phyloP scores from a whole-genome alignment of 2,329 filamentous ascomycete species.

The Stachybotrys chartarum region DNA sequence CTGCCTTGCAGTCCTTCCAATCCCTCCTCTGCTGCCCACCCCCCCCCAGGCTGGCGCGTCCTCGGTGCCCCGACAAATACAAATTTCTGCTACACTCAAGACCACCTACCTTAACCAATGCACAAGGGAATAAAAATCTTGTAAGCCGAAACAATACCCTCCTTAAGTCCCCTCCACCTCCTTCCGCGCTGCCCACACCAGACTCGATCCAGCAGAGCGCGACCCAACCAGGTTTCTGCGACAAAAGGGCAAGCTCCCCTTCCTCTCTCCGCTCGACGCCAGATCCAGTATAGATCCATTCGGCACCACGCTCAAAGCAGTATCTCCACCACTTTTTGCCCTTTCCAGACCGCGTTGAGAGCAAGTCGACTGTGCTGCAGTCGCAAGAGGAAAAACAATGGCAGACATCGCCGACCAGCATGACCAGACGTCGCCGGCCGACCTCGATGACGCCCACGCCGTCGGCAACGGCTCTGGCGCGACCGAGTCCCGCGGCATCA shows the following conservation, averaged over 20 bases:
- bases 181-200: conserved; percentile 17
- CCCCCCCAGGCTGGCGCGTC: conserved; percentile 9
- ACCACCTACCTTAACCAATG: not conserved
- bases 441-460: conserved; percentile 64
- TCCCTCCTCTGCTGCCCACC: conserved; percentile 1
- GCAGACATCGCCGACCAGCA: conserved; percentile 75
- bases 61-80: conserved; percentile 21
- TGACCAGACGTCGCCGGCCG: conserved; percentile 67
- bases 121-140: not conserved
- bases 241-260: conserved; percentile 38
- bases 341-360: conserved; percentile 32
- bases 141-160: conserved; percentile 1
- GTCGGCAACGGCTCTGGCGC: conserved; percentile 66
- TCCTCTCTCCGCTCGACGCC: conserved; percentile 41
- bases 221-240: conserved; percentile 49
- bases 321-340: conserved; percentile 53
- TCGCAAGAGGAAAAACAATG: conserved; percentile 38
- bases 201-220: conserved; percentile 29
- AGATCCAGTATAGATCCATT: conserved; percentile 59
- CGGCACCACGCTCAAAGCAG: conserved; percentile 59
- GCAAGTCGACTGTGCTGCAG: conserved; percentile 4
- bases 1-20: conserved; percentile 1
- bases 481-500: conserved; percentile 74
- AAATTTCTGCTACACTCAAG: conserved; percentile 5
- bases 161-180: not conserved